Conservation (phyloP, 768 basidiomycete genomes). For the Hysterangium stoloniferum region DNA sequence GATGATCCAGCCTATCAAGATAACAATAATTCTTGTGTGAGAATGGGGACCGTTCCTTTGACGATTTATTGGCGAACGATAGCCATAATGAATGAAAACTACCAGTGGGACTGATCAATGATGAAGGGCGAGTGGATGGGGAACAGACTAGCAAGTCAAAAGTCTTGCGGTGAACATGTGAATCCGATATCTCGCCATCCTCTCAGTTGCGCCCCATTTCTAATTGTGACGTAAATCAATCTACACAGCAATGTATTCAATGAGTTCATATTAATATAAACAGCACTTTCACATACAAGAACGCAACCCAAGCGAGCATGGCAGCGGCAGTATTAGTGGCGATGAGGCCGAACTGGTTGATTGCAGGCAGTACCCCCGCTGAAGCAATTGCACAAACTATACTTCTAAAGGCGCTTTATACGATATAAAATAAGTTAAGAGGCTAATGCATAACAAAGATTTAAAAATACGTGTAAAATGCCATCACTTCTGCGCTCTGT, state of each 20-base stretch:
- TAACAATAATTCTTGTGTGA: too few relatives aligned
- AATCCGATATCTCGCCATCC: constrained; percentile 51
- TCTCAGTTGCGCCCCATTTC: constrained; percentile 49
- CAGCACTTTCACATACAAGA: constrained; percentile 33
- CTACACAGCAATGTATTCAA: constrained; percentile 24
- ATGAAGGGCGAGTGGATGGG: too few relatives aligned
- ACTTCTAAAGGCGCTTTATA: constrained; percentile 38
- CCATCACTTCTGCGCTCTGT: constrained; percentile 57
- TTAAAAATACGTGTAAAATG: constrained; percentile 37
- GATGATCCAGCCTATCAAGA: too few relatives aligned
- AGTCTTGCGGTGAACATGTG: constrained; percentile 5
- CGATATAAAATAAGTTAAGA: not conserved
- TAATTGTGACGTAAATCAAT: constrained; percentile 43
- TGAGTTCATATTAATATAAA: not conserved
- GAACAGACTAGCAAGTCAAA: too few relatives aligned
- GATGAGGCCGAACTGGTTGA: constrained; percentile 45
- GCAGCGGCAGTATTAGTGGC: constrained; percentile 42
- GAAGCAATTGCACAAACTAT: constrained; percentile 36
- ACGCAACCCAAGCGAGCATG: constrained; percentile 40
- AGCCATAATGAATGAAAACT: too few relatives aligned
- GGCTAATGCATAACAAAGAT: not conserved
- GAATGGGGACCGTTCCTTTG: too few relatives aligned
- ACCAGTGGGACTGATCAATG: too few relatives aligned
- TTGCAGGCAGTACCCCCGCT: constrained; percentile 42
- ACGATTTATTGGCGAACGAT: too few relatives aligned